Evolutionary conservation across 148 eudicot species (phyloP), one percentile per base, ranked within the genome.

Genomic region (Spergularia marina): DNA sequence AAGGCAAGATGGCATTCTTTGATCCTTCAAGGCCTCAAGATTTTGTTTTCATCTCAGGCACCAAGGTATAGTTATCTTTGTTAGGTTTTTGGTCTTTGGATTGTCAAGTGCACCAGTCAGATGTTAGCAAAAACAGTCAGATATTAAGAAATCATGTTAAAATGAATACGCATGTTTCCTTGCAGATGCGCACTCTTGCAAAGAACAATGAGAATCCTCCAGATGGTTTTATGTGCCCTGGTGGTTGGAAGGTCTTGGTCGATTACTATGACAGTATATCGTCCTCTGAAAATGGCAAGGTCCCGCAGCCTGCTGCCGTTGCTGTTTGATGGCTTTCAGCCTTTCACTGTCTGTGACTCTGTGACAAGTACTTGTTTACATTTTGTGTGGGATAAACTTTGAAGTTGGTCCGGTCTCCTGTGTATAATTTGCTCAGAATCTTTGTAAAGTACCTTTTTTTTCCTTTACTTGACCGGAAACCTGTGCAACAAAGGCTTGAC

Each of bases 11-110:
- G 98, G 97, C 97, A 47, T 94, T 94, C 86, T 94, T 94, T 67
- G 95, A 94, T 83, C 98, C 98, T 20, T 87, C 93, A 23, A 91
- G 95, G 85, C 73, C 95, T 80, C 89, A 91, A 81, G 98, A 94
- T 80, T 91, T 94, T 79, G 72, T 90, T 67, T 94, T 94, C 86
- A 94, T 94, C 55, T 94, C 98, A 14, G 98, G 97, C 79, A 94
- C 98, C 67, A 94, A 94, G 98, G 98, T 93, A 82, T 6, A 6
- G 53, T 62, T 47, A 21, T 15, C 25, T 62, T 49, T n/a, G 7
- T 15, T 23, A 25, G 53, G 5, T 14, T 17, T n/a, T 11, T 53
- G 13, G 4, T 65, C 36, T 49, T 62, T 23, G 25, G 15, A 9
- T 9, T 30, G 34, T 44, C 72, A 10, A 10, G 9, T 54, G 11